Conservation (phyloP, 2,329 filamentous ascomycete genomes). For the Fusarium torreyae region DNA sequence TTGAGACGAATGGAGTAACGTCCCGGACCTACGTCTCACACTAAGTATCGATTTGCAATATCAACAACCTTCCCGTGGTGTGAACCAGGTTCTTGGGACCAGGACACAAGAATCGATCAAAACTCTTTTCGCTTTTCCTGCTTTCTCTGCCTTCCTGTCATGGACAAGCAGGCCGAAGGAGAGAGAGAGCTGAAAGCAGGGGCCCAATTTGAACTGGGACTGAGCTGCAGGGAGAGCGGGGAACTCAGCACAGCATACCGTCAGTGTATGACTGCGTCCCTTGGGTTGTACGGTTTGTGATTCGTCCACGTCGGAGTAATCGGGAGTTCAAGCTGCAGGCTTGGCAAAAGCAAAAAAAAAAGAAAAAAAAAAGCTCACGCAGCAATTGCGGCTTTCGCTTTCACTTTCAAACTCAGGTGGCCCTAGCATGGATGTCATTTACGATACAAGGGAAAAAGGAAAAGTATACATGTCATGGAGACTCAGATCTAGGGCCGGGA, state of each 20-base stretch:
- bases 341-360: conserved; percentile 20
- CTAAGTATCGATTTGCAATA: conserved; percentile 2
- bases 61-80: not conserved
- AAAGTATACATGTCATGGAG: conserved; percentile 17
- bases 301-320: conserved; percentile 19
- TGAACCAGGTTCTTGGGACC: conserved; percentile 34
- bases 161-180: conserved; percentile 18
- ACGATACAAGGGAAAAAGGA: not conserved
- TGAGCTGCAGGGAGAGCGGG: conserved; percentile 41
- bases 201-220: conserved; percentile 15
- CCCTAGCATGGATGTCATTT: not conserved
- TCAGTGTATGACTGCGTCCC: not conserved
- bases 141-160: conserved; percentile 24
- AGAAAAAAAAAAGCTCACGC: conserved; percentile 2
- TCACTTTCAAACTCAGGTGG: not conserved
- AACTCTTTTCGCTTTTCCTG: not conserved
- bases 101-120: conserved; percentile 11
- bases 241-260: conserved; percentile 17
- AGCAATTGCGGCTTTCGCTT: conserved; percentile 6
- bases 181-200: conserved; percentile 33
- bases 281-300: conserved; percentile 15
- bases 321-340: conserved; percentile 21
- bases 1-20: conserved; percentile 8
- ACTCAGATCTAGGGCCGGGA: not conserved
- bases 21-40: not conserved